Evolutionary conservation across 2,329 filamentous ascomycete genomes (phyloP).

Genomic region (Sordariomycetes sp.): DNA sequence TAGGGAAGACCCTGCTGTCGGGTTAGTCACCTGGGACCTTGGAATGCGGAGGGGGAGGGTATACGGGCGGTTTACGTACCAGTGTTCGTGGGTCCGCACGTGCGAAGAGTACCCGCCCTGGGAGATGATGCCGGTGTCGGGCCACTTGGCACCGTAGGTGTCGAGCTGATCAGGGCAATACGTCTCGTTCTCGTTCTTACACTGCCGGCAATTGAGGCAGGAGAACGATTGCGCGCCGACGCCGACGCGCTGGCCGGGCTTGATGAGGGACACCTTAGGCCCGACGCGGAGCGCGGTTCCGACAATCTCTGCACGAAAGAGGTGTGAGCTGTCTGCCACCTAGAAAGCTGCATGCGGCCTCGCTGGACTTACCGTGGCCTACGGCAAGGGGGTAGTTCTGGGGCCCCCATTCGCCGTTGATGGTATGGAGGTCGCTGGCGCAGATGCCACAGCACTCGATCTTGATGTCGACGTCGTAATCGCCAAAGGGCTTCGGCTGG

Average conservation of each 20-base stretch:
- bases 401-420: conserved; percentile 49
- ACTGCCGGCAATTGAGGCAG: conserved; percentile 51
- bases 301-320: conserved; percentile 38
- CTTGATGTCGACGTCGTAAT: conserved; percentile 72
- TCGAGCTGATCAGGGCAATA: conserved; percentile 49
- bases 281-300: conserved; percentile 51
- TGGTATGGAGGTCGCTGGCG: conserved; percentile 53
- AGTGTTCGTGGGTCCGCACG: conserved; percentile 66
- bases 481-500: conserved; percentile 70
- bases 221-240: conserved; percentile 56
- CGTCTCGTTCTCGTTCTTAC: conserved; percentile 53
- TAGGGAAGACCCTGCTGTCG: conserved; percentile 40
- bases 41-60: conserved; percentile 8
- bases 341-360: neutral
- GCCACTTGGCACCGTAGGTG: conserved; percentile 45
- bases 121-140: conserved; percentile 48
- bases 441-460: conserved; percentile 65
- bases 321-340: neutral
- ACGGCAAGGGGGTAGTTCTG: conserved; percentile 45
- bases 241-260: conserved; percentile 50
- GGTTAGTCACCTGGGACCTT: neutral
- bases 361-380: conserved; percentile 32
- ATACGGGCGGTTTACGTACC: conserved; percentile 20
- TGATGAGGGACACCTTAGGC: conserved; percentile 43
- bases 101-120: conserved; percentile 50